These are phyloP conservation scores for Euphorbia lathyris DNA, from an alignment of 345 rosid species.

Conservation along the genomic window DNA sequence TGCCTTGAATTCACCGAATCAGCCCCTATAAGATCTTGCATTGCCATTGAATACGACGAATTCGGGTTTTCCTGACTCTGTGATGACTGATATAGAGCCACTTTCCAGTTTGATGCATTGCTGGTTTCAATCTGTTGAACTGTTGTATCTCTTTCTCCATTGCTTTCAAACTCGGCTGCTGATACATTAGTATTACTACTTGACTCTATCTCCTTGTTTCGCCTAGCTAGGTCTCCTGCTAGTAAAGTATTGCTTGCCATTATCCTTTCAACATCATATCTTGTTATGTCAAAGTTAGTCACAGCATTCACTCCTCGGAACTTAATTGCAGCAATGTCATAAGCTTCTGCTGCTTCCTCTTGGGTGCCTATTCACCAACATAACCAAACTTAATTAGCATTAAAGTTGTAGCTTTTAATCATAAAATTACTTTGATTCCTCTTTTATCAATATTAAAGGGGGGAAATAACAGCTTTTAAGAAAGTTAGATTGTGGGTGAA, in stretches of 20 bases:
- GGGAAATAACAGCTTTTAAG: slow-evolving; percentile 26
- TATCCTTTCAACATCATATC: slow-evolving; percentile 73
- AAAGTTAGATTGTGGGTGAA: slow-evolving; percentile 14
- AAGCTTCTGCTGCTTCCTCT: slow-evolving; percentile 88
- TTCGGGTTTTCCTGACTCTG: slow-evolving; percentile 25
- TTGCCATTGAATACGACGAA: slow-evolving; percentile 33
- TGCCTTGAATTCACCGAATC: slow-evolving; percentile 38
- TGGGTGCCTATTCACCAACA: slow-evolving; percentile 48
- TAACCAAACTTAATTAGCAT: too few species aligned
- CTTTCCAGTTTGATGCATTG: slow-evolving; percentile 45
- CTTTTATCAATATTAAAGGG: too few species aligned
- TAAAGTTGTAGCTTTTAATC: slow-evolving; percentile 1
- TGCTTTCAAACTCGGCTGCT: slow-evolving; percentile 21
- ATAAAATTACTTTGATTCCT: background rate
- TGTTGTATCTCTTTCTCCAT: slow-evolving; percentile 4
- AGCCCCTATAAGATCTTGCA: slow-evolving; percentile 42
- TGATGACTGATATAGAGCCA: slow-evolving; percentile 32
- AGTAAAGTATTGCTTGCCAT: slow-evolving; percentile 69
- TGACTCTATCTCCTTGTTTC: slow-evolving; percentile 40
- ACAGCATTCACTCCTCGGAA: slow-evolving; percentile 76
- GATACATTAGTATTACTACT: slow-evolving; percentile 10
- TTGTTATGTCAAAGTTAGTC: slow-evolving; percentile 69
- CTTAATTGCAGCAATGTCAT: slow-evolving; percentile 76
- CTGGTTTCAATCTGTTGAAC: slow-evolving; percentile 16
- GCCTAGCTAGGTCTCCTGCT: slow-evolving; percentile 65